Conservation (phyloP, 2,329 filamentous ascomycete species). For the Alternaria viburni region DNA sequence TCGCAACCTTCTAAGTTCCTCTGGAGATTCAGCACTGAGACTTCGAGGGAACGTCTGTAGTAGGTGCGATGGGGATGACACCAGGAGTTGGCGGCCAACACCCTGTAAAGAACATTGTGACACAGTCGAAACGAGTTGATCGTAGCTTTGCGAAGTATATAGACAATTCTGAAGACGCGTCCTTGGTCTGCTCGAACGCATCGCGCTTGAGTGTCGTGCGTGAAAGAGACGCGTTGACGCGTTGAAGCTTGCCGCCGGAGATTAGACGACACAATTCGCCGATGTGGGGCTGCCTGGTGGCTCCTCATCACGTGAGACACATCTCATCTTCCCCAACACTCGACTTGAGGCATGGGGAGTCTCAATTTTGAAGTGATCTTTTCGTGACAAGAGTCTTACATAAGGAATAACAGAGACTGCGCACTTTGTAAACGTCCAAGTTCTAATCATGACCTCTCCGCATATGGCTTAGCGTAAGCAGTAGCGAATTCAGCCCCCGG, state of each 20-base stretch:
- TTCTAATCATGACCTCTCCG: neutral
- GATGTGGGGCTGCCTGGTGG: neutral
- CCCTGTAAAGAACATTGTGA: neutral
- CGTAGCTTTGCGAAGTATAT: neutral
- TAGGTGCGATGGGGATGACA: neutral
- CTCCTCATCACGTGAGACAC: accelerated
- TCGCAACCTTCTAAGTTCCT: neutral
- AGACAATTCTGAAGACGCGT: accelerated
- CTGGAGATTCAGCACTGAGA: neutral
- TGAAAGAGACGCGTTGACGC: neutral
- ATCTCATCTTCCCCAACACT: neutral
- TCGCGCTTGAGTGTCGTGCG: neutral
- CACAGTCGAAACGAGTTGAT: neutral
- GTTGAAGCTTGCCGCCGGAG: neutral
- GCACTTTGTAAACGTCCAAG: no score
- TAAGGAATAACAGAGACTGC: no score
- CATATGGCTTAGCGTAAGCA: neutral
- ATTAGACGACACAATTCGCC: neutral
- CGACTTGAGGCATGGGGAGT: neutral
- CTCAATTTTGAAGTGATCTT: no score
- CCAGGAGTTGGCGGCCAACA: neutral
- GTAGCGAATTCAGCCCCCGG: neutral
- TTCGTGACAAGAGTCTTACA: no score
- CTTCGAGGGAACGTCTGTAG: neutral
- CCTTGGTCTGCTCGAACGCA: neutral